Base-by-base conservation (phyloP, 1,139 yeast genomes). In the Spencermartinsiella ligniputridi region DNA sequence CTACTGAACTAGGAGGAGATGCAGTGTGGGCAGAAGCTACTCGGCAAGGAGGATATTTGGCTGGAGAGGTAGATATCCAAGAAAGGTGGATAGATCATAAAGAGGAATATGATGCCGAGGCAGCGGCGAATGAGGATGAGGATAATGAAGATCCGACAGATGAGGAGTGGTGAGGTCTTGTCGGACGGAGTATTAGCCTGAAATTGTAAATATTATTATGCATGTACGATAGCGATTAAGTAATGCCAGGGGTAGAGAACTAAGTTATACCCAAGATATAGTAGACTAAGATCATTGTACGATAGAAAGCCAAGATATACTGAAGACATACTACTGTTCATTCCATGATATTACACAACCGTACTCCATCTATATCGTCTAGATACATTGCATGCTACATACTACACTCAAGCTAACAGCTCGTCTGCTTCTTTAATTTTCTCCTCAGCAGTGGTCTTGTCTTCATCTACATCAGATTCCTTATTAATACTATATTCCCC, bases 31-130 rank as follows among this genome's bases (percentile, higher is more conserved):
- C 90, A 13, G 96, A 90, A 55, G 96, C 97, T 0, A 77, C 92
- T 1, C 74, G 98, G 51, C 92, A 86, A 55, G 79, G 82, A 3
- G 86, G 89, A 2, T 65, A 69, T 43, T 51, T 63, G 15, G 71
- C 74, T 0, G 78, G 75, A 2, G 73, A 71, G 41, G 71, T 82
- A 4, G 96, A 90, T 60, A 78, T 89, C 4, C 98, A 94, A 55
- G 98, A 94, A 54, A 72, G 99, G 50, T 94, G 99, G 99, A 78
- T 94, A 11, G 97, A 88, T 46, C 74, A 81, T 53, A 92, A 90
- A 60, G 84, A 78, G 33, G 70, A 69, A 42, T 89, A 85, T 62
- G 97, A 92, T 53, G 55, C 52, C n/a, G 90, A 81, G 55, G 72
- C 67, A 37, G 73, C 73, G 44, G 76, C 76, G 45, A 71, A 72